A percentile compares a stretch with the other conserved stretches of the same genome.
Conservation (phyloP, 2,329 filamentous ascomycete genomes). For the Aspergillus novofumigatus region DNA sequence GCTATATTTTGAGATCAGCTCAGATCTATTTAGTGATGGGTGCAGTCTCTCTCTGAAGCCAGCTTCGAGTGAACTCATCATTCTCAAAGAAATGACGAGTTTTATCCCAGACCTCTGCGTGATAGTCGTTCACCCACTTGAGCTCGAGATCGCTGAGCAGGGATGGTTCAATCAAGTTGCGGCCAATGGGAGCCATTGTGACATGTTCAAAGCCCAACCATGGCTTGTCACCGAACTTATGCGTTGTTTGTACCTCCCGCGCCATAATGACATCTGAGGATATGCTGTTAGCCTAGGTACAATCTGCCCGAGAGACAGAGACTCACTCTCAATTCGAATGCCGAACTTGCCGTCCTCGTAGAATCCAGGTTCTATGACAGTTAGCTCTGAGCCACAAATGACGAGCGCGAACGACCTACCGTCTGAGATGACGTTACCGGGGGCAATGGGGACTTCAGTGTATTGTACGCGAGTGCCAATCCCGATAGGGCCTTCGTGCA, state of each 20-base stretch:
- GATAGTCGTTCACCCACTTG: slow-evolving; percentile 82
- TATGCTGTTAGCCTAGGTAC: slow-evolving; percentile 2
- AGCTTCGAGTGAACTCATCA: slow-evolving; percentile 67
- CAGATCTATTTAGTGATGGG: slow-evolving; percentile 47
- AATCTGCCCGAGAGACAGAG: background rate
- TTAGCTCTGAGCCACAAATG: slow-evolving; percentile 6
- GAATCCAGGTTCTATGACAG: slow-evolving; percentile 71
- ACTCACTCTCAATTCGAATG: slow-evolving; percentile 80
- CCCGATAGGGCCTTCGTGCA: slow-evolving; percentile 95
- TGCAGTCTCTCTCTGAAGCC: slow-evolving; percentile 84
- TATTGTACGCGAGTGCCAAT: slow-evolving; percentile 91
- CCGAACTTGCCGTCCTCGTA: slow-evolving; percentile 95
- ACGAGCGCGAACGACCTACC: slow-evolving; percentile 28
- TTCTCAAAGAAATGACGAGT: slow-evolving; percentile 71
- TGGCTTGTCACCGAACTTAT: slow-evolving; percentile 88
- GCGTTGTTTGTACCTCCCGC: slow-evolving; percentile 76
- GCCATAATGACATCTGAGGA: slow-evolving; percentile 74
- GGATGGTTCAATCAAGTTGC: slow-evolving; percentile 73
- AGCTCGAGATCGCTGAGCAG: slow-evolving; percentile 72
- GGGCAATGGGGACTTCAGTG: slow-evolving; percentile 78
- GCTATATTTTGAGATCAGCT: background rate
- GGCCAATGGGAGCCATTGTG: slow-evolving; percentile 93
- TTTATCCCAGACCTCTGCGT: slow-evolving; percentile 75
- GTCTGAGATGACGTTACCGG: slow-evolving; percentile 94
- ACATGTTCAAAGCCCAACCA: slow-evolving; percentile 96